Percentiles rank a stretch among this genome's conserved stretches.
Evolutionary conservation across 1,284 basidiomycete genomes (phyloP).

Genomic region (Cutaneotrichosporon dermatis): DNA sequence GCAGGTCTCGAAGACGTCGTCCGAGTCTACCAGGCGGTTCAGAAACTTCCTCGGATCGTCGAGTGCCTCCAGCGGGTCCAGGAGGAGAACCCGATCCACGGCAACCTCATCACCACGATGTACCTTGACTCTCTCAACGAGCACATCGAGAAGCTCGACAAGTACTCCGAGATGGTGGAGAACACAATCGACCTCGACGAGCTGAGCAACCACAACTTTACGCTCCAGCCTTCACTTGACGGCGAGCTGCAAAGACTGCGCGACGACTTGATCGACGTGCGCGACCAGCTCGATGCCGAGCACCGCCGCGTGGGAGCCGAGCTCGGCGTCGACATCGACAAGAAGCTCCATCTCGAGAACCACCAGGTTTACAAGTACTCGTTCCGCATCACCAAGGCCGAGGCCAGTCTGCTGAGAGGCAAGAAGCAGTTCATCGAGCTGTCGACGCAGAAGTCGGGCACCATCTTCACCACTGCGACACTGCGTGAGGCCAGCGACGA

Average conservation of each 20-base stretch:
- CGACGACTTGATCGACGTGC: constrained; percentile 62
- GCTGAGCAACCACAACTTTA: constrained; percentile 75
- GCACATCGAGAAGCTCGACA: constrained; percentile 60
- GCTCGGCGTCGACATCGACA: constrained; percentile 80
- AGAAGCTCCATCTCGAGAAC: constrained; percentile 95
- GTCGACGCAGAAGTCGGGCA: constrained; percentile 78
- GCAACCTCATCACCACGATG: constrained; percentile 60
- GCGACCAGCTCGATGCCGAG: constrained; percentile 79
- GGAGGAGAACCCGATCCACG: constrained; percentile 44
- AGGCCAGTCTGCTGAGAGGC: constrained; percentile 67
- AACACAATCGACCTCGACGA: constrained; percentile 89
- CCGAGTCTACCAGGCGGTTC: constrained; percentile 85
- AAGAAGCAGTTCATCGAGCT: constrained; percentile 78
- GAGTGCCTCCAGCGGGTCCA: constrained; percentile 55
- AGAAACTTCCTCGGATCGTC: constrained; percentile 71
- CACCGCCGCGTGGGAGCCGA: constrained; percentile 70
- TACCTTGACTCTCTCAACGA: constrained; percentile 63
- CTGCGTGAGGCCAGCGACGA: constrained; percentile 72
- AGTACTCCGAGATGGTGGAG: constrained; percentile 91
- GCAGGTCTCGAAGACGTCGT: constrained; percentile 93
- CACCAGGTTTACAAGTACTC: constrained; percentile 87
- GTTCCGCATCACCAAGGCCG: constrained; percentile 86
- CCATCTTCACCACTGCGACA: constrained; percentile 81
- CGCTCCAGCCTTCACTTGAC: constrained; percentile 68
- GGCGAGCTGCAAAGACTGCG: constrained; percentile 67